Evolutionary conservation across 257 asterid species (phyloP), one percentile per base, ranked within the genome.

Genomic region (Cinchona pubescens): DNA sequence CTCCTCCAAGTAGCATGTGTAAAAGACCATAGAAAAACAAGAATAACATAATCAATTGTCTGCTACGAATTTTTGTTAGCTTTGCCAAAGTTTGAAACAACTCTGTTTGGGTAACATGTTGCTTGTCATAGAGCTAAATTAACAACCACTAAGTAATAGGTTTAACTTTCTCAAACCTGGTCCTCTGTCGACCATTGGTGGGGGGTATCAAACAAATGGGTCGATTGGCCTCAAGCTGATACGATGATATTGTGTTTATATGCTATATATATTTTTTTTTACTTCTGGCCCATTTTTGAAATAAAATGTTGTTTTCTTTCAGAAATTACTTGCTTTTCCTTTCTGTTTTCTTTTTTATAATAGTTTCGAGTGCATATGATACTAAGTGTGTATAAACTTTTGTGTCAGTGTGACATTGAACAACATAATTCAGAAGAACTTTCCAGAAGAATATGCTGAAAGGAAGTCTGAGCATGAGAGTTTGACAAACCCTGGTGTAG

Each of bases 361-460:
- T 71, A 56, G 21, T 38, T 19, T 35, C 1, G 14, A 12, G 34
- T 16, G 21, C 16, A 34, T 34, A 37, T 49, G 51, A 2, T 71
- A 37, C 49, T 48, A 74, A 34, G 48, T 48, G 71, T 43, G n/a
- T 11, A 29, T 32, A 23, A 18, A 16, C 51, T 74, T 65, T 74
- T 74, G 77, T 83, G 79, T 81, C 90, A 95, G 98, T 83, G 99
- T 95, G 83, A 91, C 96, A 30, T 80, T 95, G 90, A 92, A 90
- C 88, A 92, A 87, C 89, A 91, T 92, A 75, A 92, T 95, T 71
- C 89, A 92, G 79, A 95, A 86, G 88, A 95, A 79, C 82, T 95
- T 95, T 78, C 96, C 96, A 0, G 98, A 91, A 74, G 98, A 95
- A 80, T 88, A 88, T 81, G 91, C 88, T 46, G 98, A 92, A 80